phyloP scores from a whole-genome alignment of 2,329 filamentous ascomycete genomes.

The Paracoccidioides lutzii region DNA sequence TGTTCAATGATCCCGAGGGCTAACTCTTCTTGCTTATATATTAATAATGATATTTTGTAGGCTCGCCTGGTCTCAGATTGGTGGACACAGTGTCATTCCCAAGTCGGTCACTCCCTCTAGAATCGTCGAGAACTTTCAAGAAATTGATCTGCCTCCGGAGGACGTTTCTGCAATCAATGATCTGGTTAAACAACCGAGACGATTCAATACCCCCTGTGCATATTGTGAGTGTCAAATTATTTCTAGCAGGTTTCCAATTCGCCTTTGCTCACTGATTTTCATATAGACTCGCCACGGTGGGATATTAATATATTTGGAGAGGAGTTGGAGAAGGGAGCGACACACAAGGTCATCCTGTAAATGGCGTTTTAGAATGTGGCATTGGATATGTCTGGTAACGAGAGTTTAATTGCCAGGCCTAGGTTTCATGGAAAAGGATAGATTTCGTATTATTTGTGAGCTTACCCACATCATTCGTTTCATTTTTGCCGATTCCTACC shows the following conservation, averaged over 20 bases:
- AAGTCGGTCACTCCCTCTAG: conserved; percentile 33
- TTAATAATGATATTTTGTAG: conserved; percentile 5
- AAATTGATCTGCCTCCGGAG: conserved; percentile 27
- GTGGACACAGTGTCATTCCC: conserved; percentile 30
- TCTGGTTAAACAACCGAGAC: conserved; percentile 22
- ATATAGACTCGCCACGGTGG: conserved; percentile 41
- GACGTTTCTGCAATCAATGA: conserved; percentile 25
- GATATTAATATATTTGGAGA: conserved; percentile 45
- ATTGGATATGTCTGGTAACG: background rate
- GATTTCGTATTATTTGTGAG: too few relatives aligned
- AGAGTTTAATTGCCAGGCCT: background rate
- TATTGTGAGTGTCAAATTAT: conserved; percentile 14
- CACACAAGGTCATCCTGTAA: conserved; percentile 34
- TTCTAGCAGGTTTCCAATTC: background rate
- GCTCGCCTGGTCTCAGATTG: conserved; percentile 30
- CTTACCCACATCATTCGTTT: too few relatives aligned
- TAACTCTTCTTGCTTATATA: background rate
- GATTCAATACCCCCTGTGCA: conserved; percentile 26
- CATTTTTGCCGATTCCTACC: too few relatives aligned
- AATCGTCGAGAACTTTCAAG: conserved; percentile 32
- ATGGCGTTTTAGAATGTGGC: background rate
- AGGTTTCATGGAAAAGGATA: too few relatives aligned
- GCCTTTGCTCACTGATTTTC: background rate
- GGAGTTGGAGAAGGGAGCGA: conserved; percentile 39
- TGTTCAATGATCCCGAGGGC: background rate